These are phyloP conservation scores for Rubia tinctorum DNA, from an alignment of 305 asterid species.

Conservation along the genomic window DNA sequence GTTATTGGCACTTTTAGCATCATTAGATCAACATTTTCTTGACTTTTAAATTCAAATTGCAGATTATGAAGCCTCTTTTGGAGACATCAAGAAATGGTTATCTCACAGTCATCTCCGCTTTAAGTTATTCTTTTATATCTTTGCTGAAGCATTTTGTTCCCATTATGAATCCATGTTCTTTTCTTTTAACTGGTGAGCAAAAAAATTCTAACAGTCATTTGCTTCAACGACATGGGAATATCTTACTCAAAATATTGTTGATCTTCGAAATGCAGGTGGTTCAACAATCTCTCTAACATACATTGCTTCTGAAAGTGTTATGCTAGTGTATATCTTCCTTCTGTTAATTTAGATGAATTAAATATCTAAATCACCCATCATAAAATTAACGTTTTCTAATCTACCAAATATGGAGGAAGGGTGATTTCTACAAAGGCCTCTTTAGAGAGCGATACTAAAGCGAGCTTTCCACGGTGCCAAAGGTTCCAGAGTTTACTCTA, in stretches of 20 bases:
- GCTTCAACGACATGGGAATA: constrained; percentile 2
- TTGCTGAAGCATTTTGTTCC: constrained; percentile 77
- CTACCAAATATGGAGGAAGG: constrained; percentile 88
- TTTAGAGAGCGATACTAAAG: constrained; percentile 91
- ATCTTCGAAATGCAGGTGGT: constrained; percentile 56
- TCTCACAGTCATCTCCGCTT: constrained; percentile 90
- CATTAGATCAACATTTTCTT: too few relatives aligned
- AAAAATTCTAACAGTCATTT: constrained; percentile 1
- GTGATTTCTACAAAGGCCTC: constrained; percentile 99
- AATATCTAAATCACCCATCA: not conserved
- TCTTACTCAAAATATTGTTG: constrained; percentile 10
- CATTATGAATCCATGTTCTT: constrained; percentile 74
- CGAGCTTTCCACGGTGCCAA: too few relatives aligned
- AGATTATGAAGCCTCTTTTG: constrained; percentile 80
- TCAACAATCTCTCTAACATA: constrained; percentile 88
- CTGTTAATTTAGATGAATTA: not conserved
- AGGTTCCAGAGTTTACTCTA: too few relatives aligned
- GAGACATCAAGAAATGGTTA: constrained; percentile 93
- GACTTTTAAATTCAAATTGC: constrained; percentile 13
- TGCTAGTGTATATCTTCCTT: constrained; percentile 67
- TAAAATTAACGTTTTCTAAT: constrained; percentile 19
- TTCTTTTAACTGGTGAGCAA: not conserved
- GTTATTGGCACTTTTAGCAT: too few relatives aligned
- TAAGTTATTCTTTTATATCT: constrained; percentile 87
- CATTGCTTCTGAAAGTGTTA: constrained; percentile 95